A percentile compares a stretch with the other conserved stretches of the same genome.
Evolutionary conservation across 2,329 filamentous ascomycete species (phyloP).

Genomic region (Didymellaceae sp.): DNA sequence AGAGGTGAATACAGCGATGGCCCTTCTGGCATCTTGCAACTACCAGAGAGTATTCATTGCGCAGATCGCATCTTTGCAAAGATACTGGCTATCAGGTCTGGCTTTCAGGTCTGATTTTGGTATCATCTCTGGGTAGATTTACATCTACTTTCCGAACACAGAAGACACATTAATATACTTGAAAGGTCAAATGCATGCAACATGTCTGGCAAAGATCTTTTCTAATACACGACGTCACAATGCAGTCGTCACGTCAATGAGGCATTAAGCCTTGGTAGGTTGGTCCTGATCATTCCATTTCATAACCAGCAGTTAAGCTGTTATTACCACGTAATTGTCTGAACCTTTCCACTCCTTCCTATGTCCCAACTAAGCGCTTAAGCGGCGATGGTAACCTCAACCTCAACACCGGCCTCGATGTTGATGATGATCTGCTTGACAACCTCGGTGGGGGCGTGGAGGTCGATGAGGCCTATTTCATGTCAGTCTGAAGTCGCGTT

Average conservation of each 20-base stretch:
- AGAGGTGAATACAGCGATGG: too few species aligned
- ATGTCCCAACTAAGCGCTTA: slow-evolving; percentile 53
- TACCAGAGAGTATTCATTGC: too few species aligned
- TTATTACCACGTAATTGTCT: slow-evolving; percentile 35
- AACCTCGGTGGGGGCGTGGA: slow-evolving; percentile 96
- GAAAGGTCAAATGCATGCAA: too few species aligned
- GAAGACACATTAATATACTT: too few species aligned
- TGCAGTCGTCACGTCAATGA: neutral
- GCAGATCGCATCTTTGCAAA: too few species aligned
- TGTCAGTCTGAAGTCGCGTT: slow-evolving; percentile 1
- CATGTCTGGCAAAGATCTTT: too few species aligned
- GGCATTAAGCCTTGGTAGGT: neutral
- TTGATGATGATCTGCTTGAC: slow-evolving; percentile 98
- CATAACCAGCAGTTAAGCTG: slow-evolving; percentile 32
- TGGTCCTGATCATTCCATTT: slow-evolving; percentile 34
- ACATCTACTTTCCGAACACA: too few species aligned
- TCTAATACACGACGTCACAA: too few species aligned
- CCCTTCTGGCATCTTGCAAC: too few species aligned
- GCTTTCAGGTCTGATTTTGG: too few species aligned
- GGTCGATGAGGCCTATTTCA: slow-evolving; percentile 76
- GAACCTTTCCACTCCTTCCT: slow-evolving; percentile 22
- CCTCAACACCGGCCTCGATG: slow-evolving; percentile 92
- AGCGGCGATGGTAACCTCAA: slow-evolving; percentile 90
- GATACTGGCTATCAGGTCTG: too few species aligned
- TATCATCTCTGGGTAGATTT: too few species aligned